Evolutionary conservation across 2,329 filamentous ascomycete genomes (phyloP).

Genomic region (Knoxdaviesia proteae): DNA sequence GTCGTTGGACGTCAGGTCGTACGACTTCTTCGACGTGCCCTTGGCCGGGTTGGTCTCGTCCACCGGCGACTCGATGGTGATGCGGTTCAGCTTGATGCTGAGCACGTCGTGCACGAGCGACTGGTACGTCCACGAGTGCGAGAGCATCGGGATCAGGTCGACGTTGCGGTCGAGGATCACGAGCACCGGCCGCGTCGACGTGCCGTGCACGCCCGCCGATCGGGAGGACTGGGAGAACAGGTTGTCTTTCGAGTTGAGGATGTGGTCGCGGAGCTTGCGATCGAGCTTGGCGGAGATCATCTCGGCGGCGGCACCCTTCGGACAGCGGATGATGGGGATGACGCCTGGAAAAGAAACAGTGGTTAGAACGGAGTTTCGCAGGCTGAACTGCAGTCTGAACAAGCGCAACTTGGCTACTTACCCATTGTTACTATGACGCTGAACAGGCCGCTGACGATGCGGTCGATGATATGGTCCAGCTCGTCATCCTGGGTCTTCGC

Average conservation of each 20-base stretch:
- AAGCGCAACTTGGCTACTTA: conserved; percentile 14
- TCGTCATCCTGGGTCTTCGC: conserved; percentile 77
- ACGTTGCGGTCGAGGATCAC: conserved; percentile 90
- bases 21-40: conserved; percentile 65
- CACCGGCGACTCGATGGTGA: conserved; percentile 68
- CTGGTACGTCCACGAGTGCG: conserved; percentile 69
- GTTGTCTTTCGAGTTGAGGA: conserved; percentile 94
- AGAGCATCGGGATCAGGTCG: conserved; percentile 94
- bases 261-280: conserved; percentile 85
- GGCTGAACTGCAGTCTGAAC: background rate
- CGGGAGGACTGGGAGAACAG: conserved; percentile 52
- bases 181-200: conserved; percentile 61
- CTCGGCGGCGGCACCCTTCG: conserved; percentile 80
- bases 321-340: conserved; percentile 88
- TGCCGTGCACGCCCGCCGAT: conserved; percentile 36
- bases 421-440: conserved; percentile 98
- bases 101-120: conserved; percentile 53
- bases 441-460: conserved; percentile 89
- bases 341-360: conserved; percentile 30
- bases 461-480: conserved; percentile 69
- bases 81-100: conserved; percentile 56
- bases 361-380: no score
- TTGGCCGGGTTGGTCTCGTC: conserved; percentile 60
- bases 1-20: conserved; percentile 75
- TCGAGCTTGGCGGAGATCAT: conserved; percentile 89